A percentile compares a stretch with the other conserved stretches of the same genome.
Evolutionary conservation across 177 flowering plant species (phyloP).

Genomic region (Telopea speciosissima): DNA sequence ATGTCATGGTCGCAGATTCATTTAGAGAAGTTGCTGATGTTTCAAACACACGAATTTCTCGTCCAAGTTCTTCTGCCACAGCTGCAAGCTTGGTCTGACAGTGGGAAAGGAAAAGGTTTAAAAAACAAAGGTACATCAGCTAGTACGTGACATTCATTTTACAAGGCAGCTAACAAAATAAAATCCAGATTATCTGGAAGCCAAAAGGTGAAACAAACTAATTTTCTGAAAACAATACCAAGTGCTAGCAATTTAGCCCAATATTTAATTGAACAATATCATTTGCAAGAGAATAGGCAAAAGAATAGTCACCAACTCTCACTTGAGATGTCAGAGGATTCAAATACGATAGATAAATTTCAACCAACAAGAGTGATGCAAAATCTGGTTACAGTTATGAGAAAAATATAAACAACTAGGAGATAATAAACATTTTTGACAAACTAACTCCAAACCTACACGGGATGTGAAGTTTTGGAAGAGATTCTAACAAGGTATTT

Average conservation of each 20-base stretch:
- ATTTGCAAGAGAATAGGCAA: not conserved
- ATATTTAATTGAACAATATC: not conserved
- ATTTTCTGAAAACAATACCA: not conserved
- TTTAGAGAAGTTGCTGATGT: conserved; percentile 35
- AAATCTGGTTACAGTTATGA: not conserved
- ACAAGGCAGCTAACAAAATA: not conserved
- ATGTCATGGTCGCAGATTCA: conserved; percentile 5
- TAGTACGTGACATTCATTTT: not conserved
- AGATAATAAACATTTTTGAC: not conserved
- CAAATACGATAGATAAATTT: not conserved
- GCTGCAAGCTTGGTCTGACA: conserved; percentile 56
- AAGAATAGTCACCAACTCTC: not conserved
- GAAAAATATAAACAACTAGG: not conserved
- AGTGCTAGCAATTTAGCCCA: not conserved
- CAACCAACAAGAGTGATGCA: not conserved
- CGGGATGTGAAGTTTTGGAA: too few relatives aligned
- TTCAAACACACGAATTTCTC: conserved; percentile 69
- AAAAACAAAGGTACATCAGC: not conserved
- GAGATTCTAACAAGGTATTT: too few relatives aligned
- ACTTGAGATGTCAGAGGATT: not conserved
- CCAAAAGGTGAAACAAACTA: not conserved
- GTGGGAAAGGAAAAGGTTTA: too few relatives aligned
- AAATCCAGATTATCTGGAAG: not conserved
- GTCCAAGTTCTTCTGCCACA: conserved; percentile 53
- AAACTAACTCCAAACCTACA: too few relatives aligned